A percentile compares a stretch with the other conserved stretches of the same genome.
phyloP scores from a whole-genome alignment of 495 filamentous ascomycete genomes.

The Penicillium verhagenii region DNA sequence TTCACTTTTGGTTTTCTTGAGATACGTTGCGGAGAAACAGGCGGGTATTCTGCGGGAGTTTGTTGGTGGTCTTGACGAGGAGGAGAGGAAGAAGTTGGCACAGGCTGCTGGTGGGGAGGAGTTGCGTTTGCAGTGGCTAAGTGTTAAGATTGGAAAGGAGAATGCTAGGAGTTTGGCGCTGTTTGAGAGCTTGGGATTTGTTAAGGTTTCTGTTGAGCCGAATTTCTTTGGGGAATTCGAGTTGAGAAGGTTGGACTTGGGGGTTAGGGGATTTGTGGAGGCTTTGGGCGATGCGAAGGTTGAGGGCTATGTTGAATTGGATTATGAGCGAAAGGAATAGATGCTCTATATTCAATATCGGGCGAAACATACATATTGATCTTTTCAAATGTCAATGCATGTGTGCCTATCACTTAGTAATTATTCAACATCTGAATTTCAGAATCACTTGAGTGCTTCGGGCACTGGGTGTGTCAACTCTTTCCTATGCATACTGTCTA shows the following conservation, averaged over 20 bases:
- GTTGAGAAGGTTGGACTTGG: conserved; percentile 42
- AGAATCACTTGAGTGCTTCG: too few species aligned
- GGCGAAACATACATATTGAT: too few species aligned
- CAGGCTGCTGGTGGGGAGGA: conserved; percentile 3
- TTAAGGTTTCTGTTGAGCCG: conserved; percentile 41
- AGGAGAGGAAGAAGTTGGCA: conserved; percentile 12
- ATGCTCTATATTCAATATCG: too few species aligned
- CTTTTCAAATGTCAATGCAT: too few species aligned
- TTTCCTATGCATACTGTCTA: too few species aligned
- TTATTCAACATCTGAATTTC: too few species aligned
- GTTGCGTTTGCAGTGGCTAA: conserved; percentile 40
- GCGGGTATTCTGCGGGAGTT: conserved; percentile 61
- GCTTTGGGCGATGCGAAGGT: conserved; percentile 32
- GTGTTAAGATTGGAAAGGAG: conserved; percentile 58
- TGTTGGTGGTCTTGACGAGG: conserved; percentile 18
- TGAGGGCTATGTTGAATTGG: conserved; percentile 38
- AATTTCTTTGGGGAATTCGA: conserved; percentile 72
- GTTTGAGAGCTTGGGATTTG: conserved; percentile 60
- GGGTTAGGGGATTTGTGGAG: conserved; percentile 18
- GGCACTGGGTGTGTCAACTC: too few species aligned
- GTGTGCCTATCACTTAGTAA: too few species aligned
- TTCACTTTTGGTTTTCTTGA: conserved; percentile 64
- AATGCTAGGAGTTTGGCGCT: conserved; percentile 57
- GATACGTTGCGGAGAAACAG: conserved; percentile 55
- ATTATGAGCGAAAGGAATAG: conserved; percentile 29